Conservation (phyloP, 2,329 filamentous ascomycete species). For the Cladosporium velox region DNA sequence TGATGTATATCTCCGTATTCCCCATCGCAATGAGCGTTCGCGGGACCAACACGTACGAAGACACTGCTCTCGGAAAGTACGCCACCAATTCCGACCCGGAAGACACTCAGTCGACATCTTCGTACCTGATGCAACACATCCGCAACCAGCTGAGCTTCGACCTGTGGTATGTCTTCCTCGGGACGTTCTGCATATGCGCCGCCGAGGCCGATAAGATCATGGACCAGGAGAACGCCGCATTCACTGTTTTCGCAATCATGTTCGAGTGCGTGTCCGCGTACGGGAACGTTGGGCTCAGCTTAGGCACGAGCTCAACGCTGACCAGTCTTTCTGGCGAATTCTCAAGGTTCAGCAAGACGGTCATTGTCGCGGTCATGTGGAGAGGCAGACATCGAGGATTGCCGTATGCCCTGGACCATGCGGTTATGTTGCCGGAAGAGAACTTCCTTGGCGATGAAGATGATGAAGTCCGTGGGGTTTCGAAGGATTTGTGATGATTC, state of each 20-base stretch:
- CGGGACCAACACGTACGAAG: conserved; percentile 72
- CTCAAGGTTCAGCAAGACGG: conserved; percentile 62
- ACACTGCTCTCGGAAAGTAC: conserved; percentile 65
- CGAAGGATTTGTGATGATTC: not conserved
- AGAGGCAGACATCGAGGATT: conserved; percentile 63
- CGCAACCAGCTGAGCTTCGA: conserved; percentile 43
- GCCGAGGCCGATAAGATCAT: conserved; percentile 34
- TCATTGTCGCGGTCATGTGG: conserved; percentile 64
- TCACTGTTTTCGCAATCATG: conserved; percentile 42
- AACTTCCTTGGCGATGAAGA: not conserved
- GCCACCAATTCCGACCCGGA: conserved; percentile 26
- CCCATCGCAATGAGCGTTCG: conserved; percentile 65
- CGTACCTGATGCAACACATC: conserved; percentile 57
- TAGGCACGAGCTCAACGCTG: conserved; percentile 34
- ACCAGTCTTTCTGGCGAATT: conserved; percentile 69
- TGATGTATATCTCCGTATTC: conserved; percentile 68
- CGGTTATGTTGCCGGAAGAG: conserved; percentile 56
- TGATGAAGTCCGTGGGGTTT: not conserved
- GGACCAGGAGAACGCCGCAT: conserved; percentile 26
- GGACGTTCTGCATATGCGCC: conserved; percentile 44
- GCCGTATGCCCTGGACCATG: conserved; percentile 64
- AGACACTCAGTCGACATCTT: conserved; percentile 37
- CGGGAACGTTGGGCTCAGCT: conserved; percentile 30
- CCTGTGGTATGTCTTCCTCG: conserved; percentile 45
- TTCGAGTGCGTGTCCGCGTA: conserved; percentile 43